Conservation (phyloP, 2,329 filamentous ascomycete species). For the Trichoderma citrinoviride region DNA sequence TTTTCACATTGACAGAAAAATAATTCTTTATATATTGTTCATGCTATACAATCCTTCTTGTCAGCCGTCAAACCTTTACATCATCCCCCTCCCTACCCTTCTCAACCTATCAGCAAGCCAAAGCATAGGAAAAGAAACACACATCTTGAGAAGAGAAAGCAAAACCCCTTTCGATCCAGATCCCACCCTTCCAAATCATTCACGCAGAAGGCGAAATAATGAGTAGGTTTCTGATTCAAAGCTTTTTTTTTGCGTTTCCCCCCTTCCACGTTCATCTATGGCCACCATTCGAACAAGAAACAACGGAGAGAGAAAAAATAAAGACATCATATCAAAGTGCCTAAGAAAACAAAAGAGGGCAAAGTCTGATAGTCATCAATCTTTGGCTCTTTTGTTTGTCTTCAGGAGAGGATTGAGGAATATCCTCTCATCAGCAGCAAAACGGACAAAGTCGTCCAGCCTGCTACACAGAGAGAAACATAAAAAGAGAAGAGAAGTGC, state of each 20-base stretch:
- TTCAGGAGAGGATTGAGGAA: neutral
- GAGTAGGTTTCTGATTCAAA: too few relatives aligned
- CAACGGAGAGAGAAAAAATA: neutral
- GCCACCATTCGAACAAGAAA: neutral
- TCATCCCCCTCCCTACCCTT: neutral
- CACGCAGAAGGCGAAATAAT: neutral
- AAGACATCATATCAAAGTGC: constrained; percentile 7
- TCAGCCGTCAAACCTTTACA: neutral
- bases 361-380: neutral
- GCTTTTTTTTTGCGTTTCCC: too few relatives aligned
- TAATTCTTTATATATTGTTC: constrained; percentile 20
- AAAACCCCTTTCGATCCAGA: neutral
- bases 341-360: neutral
- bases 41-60: constrained; percentile 20
- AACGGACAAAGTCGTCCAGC: constrained; percentile 9
- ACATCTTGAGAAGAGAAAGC: neutral
- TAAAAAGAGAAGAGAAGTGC: neutral
- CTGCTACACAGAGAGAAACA: neutral
- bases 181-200: neutral
- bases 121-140: neutral
- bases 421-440: constrained; percentile 1
- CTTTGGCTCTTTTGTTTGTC: neutral
- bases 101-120: neutral
- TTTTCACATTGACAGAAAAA: neutral
- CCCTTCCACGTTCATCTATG: neutral